Evolutionary conservation across 768 basidiomycete species (phyloP), one percentile per base, ranked within the genome.

Genomic region (Pholiota microspora): DNA sequence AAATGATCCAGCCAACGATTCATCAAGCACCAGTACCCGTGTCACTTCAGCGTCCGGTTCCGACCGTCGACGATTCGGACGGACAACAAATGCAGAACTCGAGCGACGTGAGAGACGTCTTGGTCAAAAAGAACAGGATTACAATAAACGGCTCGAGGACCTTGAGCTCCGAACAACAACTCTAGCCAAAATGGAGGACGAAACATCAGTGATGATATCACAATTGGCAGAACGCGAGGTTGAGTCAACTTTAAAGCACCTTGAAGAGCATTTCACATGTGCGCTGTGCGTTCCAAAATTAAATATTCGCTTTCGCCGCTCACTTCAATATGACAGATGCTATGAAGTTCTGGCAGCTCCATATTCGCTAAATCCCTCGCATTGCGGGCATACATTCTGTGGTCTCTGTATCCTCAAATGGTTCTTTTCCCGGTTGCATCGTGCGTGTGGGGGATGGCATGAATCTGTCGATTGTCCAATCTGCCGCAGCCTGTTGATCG

Each of bases 371-470:
- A 78, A 74, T 53, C 79, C 83, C 15, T 73, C 71, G 12, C 69
- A 72, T 35, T 88, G 86, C 57, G 86, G 87, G 8, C 87, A 89
- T 62, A 79, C 84, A 3, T 88, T 84, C 62, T 88, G 85, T 63
- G 80, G 82, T 27, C 69, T 82, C 45, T 87, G 84, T 68, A 83
- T 85, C 56, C 67, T 88, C 27, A 81, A 81, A 62, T 85, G 84
- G 82, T 82, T 82, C 69, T 87, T 86, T 72, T 83, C 84, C 61
- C 80, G 81, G 45, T 69, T 87, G 25, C 85, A 88, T 67, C 72
- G 71, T 45, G 73, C 71, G 0, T 88, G 87, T 63, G 85, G 85
- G 25, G 71, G 73, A 28, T 89, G 86, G 86, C 86, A 86, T 57
- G 81, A 85, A 61, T 65, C 77, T 10, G 82, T 87, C 38, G 81